These are phyloP conservation scores for Pleurotus giganteus DNA, from an alignment of 768 basidiomycete species.

Conservation along the genomic window DNA sequence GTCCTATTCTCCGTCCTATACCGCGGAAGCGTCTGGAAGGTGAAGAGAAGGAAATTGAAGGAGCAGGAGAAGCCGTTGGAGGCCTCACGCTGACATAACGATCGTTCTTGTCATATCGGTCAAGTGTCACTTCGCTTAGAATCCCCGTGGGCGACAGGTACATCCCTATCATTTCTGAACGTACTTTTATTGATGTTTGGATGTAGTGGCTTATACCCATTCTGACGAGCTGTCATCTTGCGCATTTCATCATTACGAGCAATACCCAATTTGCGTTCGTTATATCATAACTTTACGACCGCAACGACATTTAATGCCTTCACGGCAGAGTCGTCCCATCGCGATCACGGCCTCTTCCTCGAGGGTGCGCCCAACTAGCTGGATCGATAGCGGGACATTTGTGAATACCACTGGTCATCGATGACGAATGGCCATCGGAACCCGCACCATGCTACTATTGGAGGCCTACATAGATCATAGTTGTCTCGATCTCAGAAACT, in stretches of 20 bases:
- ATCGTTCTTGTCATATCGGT: slow-evolving; percentile 1
- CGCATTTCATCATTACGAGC: not conserved
- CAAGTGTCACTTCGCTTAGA: too few species aligned
- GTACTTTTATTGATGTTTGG: too few species aligned
- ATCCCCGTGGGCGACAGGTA: too few species aligned
- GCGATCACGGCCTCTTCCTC: slow-evolving; percentile 77
- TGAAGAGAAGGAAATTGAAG: slow-evolving; percentile 72
- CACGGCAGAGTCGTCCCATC: slow-evolving; percentile 55
- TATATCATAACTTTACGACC: slow-evolving; percentile 9
- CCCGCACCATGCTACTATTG: not conserved
- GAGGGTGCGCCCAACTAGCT: slow-evolving; percentile 64
- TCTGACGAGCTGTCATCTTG: too few species aligned
- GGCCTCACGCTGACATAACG: slow-evolving; percentile 49
- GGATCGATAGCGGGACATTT: slow-evolving; percentile 62
- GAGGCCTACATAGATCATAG: slow-evolving; percentile 4
- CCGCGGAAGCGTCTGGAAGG: slow-evolving; percentile 53
- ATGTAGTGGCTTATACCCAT: too few species aligned
- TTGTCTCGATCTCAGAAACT: slow-evolving; percentile 48
- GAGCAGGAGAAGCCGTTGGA: slow-evolving; percentile 76
- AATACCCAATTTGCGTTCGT: not conserved
- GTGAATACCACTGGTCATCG: slow-evolving; percentile 57
- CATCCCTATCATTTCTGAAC: too few species aligned
- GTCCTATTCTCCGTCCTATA: slow-evolving; percentile 73
- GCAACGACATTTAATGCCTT: slow-evolving; percentile 17
- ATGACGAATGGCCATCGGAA: not conserved